Base-by-base conservation (phyloP, 179 eudicot species). In the Vitellaria paradoxa region DNA sequence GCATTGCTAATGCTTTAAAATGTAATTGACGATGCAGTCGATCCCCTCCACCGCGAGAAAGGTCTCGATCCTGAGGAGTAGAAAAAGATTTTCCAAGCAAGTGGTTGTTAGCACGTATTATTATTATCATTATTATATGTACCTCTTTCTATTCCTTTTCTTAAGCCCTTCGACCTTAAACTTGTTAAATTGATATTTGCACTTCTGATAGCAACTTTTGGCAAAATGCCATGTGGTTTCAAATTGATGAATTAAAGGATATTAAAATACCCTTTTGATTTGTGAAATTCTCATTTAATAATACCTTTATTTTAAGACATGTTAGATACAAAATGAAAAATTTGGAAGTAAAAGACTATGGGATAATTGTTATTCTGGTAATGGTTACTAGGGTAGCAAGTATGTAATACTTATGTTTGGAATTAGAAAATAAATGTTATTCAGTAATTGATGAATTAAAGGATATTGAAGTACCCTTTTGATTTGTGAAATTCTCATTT, bases 1-100 rank as follows among this genome's bases (percentile, higher is more conserved):
- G 49, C 15, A 23, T 26, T 8, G 12, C 55, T 7, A 50, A 12
- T 2, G 9, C 5, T 50, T 12, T 50, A 7, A 50, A 50, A 30
- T 30, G 11, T 50, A 50, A 50, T 12, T 75, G 59, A 23, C 56
- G 23, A 81, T 81, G 87, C 90, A 92, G 97, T 72, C 89, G 87
- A 37, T 88, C 93, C 37, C 91, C 91, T 13, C 85, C 82, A 1
- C 87, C 86, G 61, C 79, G 90, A 23, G 86, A 84, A 82, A 82
- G 89, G 69, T 90, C 88, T 68, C 73, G 77, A 70, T 78, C 81
- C 8, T 79, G 81, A 57, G 37, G 81, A 57, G 37, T 14, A 59
- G 52, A 74, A 11, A 60, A 15, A 8, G 52, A 23, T 4, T 3
- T 62, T 73, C 15, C 15, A 62, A 20, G 67, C 37, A 61, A 18